Conservation (phyloP, 2,329 filamentous ascomycete genomes). For the Polytolypa hystricis region DNA sequence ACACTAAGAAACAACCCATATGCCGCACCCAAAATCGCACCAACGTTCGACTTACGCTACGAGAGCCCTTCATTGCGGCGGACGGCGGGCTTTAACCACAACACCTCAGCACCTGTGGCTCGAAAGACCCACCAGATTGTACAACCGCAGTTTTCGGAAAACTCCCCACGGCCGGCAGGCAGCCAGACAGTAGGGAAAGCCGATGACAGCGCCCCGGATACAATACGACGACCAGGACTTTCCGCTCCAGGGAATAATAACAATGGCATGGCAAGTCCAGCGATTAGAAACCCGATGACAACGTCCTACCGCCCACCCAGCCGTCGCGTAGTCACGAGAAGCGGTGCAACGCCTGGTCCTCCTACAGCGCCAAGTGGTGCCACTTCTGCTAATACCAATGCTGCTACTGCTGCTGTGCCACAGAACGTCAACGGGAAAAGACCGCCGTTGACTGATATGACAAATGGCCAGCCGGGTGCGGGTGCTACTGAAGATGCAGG, state of each 20-base stretch:
- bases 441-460: constrained; percentile 34
- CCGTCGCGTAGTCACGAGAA: constrained; percentile 7
- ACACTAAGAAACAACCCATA: constrained; percentile 43
- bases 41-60: constrained; percentile 60
- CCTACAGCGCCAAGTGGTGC: too few species aligned
- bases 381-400: not conserved
- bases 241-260: constrained; percentile 1
- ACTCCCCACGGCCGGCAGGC: constrained; percentile 7
- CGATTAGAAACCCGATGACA: constrained; percentile 23
- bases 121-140: constrained; percentile 21
- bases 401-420: not conserved
- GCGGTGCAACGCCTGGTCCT: constrained; percentile 2
- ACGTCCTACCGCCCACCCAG: constrained; percentile 6
- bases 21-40: constrained; percentile 31
- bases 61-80: constrained; percentile 80
- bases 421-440: constrained; percentile 28
- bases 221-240: constrained; percentile 2
- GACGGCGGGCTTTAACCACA: constrained; percentile 78
- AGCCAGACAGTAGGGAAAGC: constrained; percentile 1
- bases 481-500: constrained; percentile 13
- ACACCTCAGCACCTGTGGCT: constrained; percentile 60
- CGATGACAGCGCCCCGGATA: constrained; percentile 16
- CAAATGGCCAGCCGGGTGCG: constrained; percentile 24
- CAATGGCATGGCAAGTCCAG: constrained; percentile 1
- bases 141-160: constrained; percentile 7